Base-by-base conservation (phyloP, 371 early-diverging fungal genomes). In the Chytridiales sp. region DNA sequence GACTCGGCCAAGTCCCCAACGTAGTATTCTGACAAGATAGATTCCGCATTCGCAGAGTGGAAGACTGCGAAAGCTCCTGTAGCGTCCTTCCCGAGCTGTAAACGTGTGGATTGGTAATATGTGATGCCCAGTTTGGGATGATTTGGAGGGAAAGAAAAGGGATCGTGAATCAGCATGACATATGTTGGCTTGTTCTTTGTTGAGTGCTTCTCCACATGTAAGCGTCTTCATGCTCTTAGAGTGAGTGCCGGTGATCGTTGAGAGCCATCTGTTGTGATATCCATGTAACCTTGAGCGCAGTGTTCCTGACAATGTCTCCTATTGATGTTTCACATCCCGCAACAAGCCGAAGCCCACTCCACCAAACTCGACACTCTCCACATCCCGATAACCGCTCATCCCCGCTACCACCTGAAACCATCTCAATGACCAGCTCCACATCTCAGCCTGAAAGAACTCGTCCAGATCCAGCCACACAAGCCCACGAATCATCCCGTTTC, bases 51-150 rank as follows among this genome's bases (percentile, higher is more conserved):
- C 60, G 76, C 78, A 17, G 85, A 85, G 67, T 93, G 93, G 85
- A 93, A 89, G 22, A 86, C 87, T 62, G 90, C 85, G 69, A 95
- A 95, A 6, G 89, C 88, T 64, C 91, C 93, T 42, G 92, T 84
- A 50, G 87, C 89, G 63, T 93, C 93, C 67, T 84, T 87, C 63
- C 95, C 93, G 21, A 87, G 72, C 63, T 91, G 39, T 1, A 2
- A 21, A 9, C 31, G 26, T 13, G 50, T 49, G 9, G 50, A 17
- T 19, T 13, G 6, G 11, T 11, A 38, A 38, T 9, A n/a, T 11
- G 38, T 38, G n/a, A 38, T n/a, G n/a, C n/a, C n/a, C n/a, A n/a
- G n/a, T n/a, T n/a, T n/a, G n/a, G n/a, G n/a, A n/a, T n/a, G n/a
- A n/a, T n/a, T n/a, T n/a, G n/a, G n/a, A n/a, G n/a, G n/a, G n/a